These are phyloP conservation scores for Physaria fendleri DNA, from an alignment of 345 rosid genomes.

Conservation along the genomic window DNA sequence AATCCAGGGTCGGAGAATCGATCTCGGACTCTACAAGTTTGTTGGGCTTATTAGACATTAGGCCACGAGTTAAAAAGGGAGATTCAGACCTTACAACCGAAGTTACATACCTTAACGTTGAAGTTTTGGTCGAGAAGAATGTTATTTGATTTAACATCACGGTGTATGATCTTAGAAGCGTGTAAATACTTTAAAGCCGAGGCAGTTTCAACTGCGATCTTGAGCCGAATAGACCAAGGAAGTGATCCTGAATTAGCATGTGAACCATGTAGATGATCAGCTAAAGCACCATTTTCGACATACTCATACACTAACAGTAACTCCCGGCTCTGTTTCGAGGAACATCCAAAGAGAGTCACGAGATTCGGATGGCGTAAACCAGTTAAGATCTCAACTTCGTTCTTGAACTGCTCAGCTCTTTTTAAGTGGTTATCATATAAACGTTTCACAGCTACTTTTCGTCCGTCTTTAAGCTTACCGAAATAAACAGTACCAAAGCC, in stretches of 20 bases:
- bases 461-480: conserved; percentile 83
- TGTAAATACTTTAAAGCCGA: conserved; percentile 71
- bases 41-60: too few relatives aligned
- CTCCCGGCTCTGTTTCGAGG: conserved; percentile 68
- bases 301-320: conserved; percentile 81
- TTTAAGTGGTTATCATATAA: conserved; percentile 66
- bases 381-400: conserved; percentile 72
- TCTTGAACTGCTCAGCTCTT: conserved; percentile 75
- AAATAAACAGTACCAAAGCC: conserved; percentile 85
- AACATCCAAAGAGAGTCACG: conserved; percentile 75
- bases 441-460: conserved; percentile 79
- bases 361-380: conserved; percentile 64
- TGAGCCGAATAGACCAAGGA: conserved; percentile 55
- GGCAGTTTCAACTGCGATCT: conserved; percentile 86
- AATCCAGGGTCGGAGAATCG: too few relatives aligned
- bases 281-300: conserved; percentile 78
- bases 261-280: conserved; percentile 74
- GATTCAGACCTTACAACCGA: too few relatives aligned
- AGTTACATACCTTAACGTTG: too few relatives aligned
- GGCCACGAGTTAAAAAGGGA: too few relatives aligned
- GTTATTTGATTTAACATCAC: conserved; percentile 86
- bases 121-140: too few relatives aligned
- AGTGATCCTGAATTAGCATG: conserved; percentile 57
- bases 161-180: conserved; percentile 65
- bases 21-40: too few relatives aligned